Evolutionary conservation across 148 eudicot species (phyloP).

Genomic region (Fagopyrum tataricum): DNA sequence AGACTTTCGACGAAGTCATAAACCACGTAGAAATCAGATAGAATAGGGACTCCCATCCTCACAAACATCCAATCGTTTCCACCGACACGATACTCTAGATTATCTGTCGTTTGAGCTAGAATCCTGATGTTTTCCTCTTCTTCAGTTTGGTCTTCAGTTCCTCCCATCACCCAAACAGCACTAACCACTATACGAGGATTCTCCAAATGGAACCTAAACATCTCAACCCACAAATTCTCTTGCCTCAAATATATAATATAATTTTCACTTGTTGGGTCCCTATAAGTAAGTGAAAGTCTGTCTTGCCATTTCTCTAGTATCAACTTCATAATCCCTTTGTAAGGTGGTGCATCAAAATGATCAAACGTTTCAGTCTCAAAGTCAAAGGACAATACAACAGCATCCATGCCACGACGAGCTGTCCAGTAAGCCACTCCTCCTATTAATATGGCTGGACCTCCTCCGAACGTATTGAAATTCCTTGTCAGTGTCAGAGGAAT

Average conservation of each 20-base stretch:
- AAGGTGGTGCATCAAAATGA: background rate
- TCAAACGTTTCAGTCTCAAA: slow-evolving; percentile 4
- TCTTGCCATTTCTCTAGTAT: background rate
- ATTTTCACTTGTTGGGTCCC: background rate
- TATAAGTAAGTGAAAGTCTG: background rate
- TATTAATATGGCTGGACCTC: background rate
- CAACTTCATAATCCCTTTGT: background rate
- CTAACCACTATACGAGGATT: too few relatives aligned
- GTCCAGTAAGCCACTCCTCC: background rate
- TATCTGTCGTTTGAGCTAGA: background rate
- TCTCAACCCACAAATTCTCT: background rate
- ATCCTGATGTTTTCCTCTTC: background rate
- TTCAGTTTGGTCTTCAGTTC: background rate
- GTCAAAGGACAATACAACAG: background rate
- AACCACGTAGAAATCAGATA: background rate
- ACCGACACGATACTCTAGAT: background rate
- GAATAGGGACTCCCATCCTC: background rate
- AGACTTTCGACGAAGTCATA: slow-evolving; percentile 1
- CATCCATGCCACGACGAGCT: background rate
- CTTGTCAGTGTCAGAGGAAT: background rate
- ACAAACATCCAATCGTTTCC: background rate
- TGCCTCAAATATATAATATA: background rate
- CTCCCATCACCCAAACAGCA: slow-evolving; percentile 3
- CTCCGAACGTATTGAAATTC: background rate
- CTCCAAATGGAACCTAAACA: background rate